A percentile compares a stretch with the other conserved stretches of the same genome.
Evolutionary conservation across 2,329 filamentous ascomycete species (phyloP).

Genomic region (Plectosphaerella sp.): DNA sequence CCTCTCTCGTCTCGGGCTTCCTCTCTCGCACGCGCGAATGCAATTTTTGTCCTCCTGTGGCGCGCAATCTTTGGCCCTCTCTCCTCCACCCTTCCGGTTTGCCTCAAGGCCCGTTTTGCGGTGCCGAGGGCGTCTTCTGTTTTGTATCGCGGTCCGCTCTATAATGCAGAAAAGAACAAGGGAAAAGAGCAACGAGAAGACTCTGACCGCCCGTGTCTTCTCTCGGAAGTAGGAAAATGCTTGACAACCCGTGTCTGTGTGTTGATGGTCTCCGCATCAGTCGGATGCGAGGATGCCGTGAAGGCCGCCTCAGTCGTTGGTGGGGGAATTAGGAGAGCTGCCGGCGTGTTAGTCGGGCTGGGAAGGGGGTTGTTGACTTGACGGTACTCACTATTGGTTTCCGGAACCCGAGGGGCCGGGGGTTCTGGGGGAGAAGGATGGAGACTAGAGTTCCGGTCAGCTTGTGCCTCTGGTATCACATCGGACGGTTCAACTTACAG

Average conservation of each 20-base stretch:
- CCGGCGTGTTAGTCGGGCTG: not conserved
- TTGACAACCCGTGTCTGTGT: constrained; percentile 15
- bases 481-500: constrained; percentile 28
- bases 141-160: constrained; percentile 8
- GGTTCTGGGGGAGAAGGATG: constrained; percentile 40
- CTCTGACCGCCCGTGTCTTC: not conserved
- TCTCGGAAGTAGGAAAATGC: constrained; percentile 3
- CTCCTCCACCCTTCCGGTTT: not conserved
- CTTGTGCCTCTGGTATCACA: not conserved
- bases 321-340: constrained; percentile 26
- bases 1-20: too few relatives aligned
- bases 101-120: too few relatives aligned
- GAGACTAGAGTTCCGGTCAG: constrained; percentile 35
- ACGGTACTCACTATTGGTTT: constrained; percentile 28
- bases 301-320: constrained; percentile 29
- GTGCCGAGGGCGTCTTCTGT: not conserved
- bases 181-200: not conserved
- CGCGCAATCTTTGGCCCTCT: not conserved
- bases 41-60: too few relatives aligned
- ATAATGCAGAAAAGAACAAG: constrained; percentile 10
- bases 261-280: constrained; percentile 10
- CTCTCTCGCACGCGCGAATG: too few relatives aligned
- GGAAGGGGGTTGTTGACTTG: not conserved
- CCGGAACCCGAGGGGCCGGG: constrained; percentile 38
- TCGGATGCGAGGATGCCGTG: constrained; percentile 3